These are phyloP conservation scores for Stentor roeselii DNA, from an alignment of 73 alveolate genomes.

Conservation along the genomic window DNA sequence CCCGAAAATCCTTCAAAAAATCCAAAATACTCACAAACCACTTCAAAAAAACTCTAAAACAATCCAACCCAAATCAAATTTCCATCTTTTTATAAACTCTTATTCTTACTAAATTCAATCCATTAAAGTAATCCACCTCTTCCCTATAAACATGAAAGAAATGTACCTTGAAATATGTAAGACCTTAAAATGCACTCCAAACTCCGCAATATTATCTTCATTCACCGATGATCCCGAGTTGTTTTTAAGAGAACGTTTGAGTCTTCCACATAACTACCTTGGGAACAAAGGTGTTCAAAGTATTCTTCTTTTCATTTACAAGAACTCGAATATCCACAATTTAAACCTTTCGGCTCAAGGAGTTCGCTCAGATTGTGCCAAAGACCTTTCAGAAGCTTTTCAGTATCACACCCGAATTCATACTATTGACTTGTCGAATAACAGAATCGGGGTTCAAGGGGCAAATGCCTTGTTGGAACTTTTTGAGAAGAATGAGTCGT, in stretches of 20 bases:
- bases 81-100: not conserved
- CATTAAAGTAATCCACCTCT: not conserved
- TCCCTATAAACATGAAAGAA: not conserved
- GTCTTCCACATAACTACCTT: constrained; percentile 4
- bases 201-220: not conserved
- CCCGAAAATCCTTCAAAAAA: not conserved
- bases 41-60: not conserved
- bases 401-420: not conserved
- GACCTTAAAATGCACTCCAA: constrained; percentile 1
- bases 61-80: not conserved
- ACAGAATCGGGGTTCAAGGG: constrained; percentile 6
- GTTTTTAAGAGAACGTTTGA: not conserved
- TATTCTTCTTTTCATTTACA: not conserved
- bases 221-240: not conserved
- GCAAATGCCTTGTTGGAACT: not conserved
- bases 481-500: constrained; percentile 9
- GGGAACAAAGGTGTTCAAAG: not conserved
- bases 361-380: not conserved
- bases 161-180: not conserved
- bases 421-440: constrained; percentile 2
- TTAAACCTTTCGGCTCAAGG: constrained; percentile 2
- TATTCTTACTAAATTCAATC: not conserved
- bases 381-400: not conserved
- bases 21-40: not conserved
- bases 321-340: not conserved